Conservation (phyloP, 495 filamentous ascomycete species). For the Penicillium longicatenatum region DNA sequence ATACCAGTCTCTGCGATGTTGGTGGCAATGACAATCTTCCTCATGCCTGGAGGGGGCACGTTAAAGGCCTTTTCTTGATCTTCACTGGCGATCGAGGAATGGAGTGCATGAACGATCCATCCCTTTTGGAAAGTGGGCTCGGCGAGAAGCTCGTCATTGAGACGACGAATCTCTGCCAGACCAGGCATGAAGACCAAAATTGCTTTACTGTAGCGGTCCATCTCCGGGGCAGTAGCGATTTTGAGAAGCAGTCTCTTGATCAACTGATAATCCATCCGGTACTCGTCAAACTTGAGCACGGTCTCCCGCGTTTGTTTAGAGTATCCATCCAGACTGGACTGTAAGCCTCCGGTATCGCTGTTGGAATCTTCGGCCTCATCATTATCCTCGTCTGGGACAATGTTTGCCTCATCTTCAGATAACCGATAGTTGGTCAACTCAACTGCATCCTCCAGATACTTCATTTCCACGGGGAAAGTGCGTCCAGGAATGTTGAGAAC, state of each 20-base stretch:
- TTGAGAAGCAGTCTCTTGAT: conserved; percentile 71
- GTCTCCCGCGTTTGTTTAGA: conserved; percentile 72
- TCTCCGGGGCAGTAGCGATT: conserved; percentile 67
- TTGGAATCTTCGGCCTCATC: conserved; percentile 50
- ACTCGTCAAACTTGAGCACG: conserved; percentile 77
- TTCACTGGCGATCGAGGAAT: conserved; percentile 94
- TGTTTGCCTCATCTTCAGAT: conserved; percentile 49
- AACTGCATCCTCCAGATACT: conserved; percentile 89
- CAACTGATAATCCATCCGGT: conserved; percentile 81
- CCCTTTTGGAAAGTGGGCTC: conserved; percentile 65
- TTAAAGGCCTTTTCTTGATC: conserved; percentile 92
- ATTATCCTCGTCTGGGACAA: conserved; percentile 46
- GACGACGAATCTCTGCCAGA: conserved; percentile 84
- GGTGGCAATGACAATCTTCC: conserved; percentile 93
- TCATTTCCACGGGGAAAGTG: conserved; percentile 86
- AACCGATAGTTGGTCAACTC: conserved; percentile 73
- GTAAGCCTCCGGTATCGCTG: conserved; percentile 41
- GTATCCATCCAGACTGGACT: conserved; percentile 64
- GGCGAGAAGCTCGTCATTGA: conserved; percentile 78
- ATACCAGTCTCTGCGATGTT: conserved; percentile 95
- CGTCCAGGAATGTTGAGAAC: conserved; percentile 87
- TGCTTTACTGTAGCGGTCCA: conserved; percentile 77
- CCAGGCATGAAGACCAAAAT: conserved; percentile 94
- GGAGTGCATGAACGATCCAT: conserved; percentile 85
- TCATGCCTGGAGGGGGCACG: conserved; percentile 73